Base-by-base conservation (phyloP, 139 green algal genomes). In the Asterochloris erici region DNA sequence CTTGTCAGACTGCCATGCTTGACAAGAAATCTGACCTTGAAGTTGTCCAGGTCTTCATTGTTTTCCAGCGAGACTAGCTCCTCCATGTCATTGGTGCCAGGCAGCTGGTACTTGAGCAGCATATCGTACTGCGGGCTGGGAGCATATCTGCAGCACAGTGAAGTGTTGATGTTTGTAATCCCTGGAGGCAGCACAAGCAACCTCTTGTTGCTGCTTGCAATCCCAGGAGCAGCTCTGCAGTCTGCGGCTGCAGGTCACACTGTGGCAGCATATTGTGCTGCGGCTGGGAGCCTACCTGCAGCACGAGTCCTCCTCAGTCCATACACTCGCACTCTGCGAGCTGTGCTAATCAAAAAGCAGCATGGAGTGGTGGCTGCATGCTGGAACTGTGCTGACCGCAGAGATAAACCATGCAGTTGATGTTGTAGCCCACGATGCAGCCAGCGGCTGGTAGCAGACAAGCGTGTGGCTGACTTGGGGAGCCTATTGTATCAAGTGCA, bases 21-120 rank as follows among this genome's bases (percentile, higher is more conserved):
- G 4, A 54, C 38, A 54, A 54, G 38, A 54, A 54, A 6, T 4
- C 29, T 38, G 6, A 83, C 79, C 79, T 83, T 83, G 79, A 83
- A 83, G 47, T 83, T 73, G 21, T 83, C 79, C 29, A 83, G 47
- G 68, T 83, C 79, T 6, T 83, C 79, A 60, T 83, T 77, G 38
- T 23, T 77, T 29, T 47, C 28, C 29, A 83, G 38, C 66, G 79
- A 77, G 23, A 83, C 73, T 0, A 83, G 79, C 38, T 83, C 79
- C 29, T 83, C 79, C 68, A 77, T 77, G 23, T 28, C n/a, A 60
- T 63, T 77, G 29, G 61, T 26, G 10, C 79, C 79, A 27, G 66
- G 68, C 23, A 83, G 29, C 79, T 83, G 79, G 54, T 83, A 83
- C 68, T 77, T 77, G 64, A 83, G 29, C 29, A 77, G 60, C 79